Percentiles rank a stretch among this genome's conserved stretches.
These are phyloP conservation scores for Colletotrichum truncatum DNA, from an alignment of 2,329 filamentous ascomycete genomes.

Conservation along the genomic window DNA sequence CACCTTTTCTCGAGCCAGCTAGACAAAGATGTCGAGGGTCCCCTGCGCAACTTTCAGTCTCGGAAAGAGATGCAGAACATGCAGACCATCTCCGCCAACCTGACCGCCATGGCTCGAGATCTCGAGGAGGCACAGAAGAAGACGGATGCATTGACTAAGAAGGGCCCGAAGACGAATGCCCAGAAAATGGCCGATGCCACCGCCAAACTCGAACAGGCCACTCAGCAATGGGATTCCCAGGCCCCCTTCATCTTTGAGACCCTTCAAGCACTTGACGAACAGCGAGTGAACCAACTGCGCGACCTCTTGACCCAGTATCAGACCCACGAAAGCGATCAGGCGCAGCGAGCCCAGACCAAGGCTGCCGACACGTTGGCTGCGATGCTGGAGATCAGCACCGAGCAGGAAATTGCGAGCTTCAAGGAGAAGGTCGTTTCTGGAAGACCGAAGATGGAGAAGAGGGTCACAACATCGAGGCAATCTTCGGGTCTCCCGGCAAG, in stretches of 20 bases:
- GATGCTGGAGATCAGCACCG: constrained; percentile 86
- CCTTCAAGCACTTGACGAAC: constrained; percentile 90
- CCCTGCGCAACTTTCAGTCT: constrained; percentile 78
- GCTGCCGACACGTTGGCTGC: constrained; percentile 84
- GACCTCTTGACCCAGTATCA: constrained; percentile 92
- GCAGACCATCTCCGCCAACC: constrained; percentile 81
- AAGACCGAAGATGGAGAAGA: constrained; percentile 46
- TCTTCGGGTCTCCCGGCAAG: constrained; percentile 46
- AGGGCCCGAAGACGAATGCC: constrained; percentile 79
- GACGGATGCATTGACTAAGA: constrained; percentile 83
- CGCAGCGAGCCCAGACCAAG: constrained; percentile 77
- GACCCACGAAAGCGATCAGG: constrained; percentile 89
- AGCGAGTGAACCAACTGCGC: constrained; percentile 86
- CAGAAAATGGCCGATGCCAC: constrained; percentile 81
- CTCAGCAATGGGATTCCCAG: constrained; percentile 90
- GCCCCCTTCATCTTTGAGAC: constrained; percentile 95
- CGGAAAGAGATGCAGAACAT: constrained; percentile 85
- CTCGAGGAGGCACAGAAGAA: constrained; percentile 86
- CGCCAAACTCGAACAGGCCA: constrained; percentile 79
- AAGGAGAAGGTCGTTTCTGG: constrained; percentile 30
- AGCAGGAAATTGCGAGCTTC: constrained; percentile 75
- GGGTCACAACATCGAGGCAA: constrained; percentile 49
- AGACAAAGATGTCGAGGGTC: constrained; percentile 86
- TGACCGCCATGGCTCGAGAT: constrained; percentile 83
- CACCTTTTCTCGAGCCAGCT: constrained; percentile 82